phyloP scores from a whole-genome alignment of 352 stramenopile genomes.

The Globisporangium emineosum region DNA sequence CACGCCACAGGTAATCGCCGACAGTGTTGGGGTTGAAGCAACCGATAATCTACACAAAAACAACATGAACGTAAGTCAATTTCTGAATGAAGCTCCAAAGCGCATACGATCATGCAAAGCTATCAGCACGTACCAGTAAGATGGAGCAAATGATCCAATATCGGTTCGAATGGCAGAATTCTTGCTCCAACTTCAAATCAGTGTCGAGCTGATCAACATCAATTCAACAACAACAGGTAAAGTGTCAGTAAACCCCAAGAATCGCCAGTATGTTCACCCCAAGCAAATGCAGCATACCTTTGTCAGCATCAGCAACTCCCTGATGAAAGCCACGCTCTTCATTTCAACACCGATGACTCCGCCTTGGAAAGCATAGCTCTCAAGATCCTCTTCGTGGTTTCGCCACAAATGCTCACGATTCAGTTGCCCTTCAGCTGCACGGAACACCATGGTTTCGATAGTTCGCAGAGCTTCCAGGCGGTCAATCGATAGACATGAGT shows the following conservation, averaged over 20 bases:
- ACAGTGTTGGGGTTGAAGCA: conserved; percentile 81
- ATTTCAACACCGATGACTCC: conserved; percentile 73
- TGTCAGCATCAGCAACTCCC: conserved; percentile 56
- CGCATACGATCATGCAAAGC: background rate
- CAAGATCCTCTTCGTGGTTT: conserved; percentile 48
- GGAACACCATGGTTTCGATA: conserved; percentile 74
- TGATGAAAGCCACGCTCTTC: conserved; percentile 48
- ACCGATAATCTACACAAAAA: conserved; percentile 30
- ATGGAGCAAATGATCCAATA: conserved; percentile 86
- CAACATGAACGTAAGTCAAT: background rate
- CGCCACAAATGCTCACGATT: conserved; percentile 72
- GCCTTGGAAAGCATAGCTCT: conserved; percentile 48
- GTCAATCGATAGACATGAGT: conserved; percentile 54
- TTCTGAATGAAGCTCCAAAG: background rate
- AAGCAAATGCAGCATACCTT: conserved; percentile 27
- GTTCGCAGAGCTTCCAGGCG: conserved; percentile 70
- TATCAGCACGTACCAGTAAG: conserved; percentile 49
- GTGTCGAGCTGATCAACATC: conserved; percentile 37
- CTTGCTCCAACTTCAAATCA: conserved; percentile 60
- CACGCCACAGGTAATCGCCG: conserved; percentile 69
- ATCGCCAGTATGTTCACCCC: background rate
- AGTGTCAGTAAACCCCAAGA: conserved; percentile 1
- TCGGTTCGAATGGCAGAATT: conserved; percentile 74
- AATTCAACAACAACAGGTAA: conserved; percentile 6
- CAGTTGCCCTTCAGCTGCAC: conserved; percentile 73